Conservation (phyloP, 805 yeast genomes). For the Candida andamanensis region DNA sequence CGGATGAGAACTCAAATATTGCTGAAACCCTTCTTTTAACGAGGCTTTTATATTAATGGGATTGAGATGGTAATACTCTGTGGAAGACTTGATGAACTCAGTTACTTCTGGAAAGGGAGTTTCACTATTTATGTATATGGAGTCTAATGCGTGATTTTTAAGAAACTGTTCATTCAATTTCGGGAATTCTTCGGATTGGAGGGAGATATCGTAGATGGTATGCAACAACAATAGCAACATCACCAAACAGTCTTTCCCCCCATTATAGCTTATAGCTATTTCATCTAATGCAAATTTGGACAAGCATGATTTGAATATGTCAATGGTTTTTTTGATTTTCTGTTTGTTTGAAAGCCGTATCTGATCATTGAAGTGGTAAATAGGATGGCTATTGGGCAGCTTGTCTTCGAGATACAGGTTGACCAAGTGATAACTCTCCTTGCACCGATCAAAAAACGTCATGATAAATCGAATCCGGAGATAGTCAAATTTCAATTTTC, state of each 20-base stretch:
- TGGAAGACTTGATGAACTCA: constrained; percentile 56
- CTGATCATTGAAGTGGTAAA: not conserved
- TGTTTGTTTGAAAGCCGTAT: constrained; percentile 16
- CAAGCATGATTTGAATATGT: constrained; percentile 22
- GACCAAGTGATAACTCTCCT: constrained; percentile 29
- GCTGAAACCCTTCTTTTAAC: constrained; percentile 66
- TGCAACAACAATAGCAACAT: constrained; percentile 74
- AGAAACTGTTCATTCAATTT: constrained; percentile 12
- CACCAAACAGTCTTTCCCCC: constrained; percentile 95
- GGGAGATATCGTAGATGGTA: constrained; percentile 29
- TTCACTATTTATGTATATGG: constrained; percentile 74
- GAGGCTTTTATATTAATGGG: constrained; percentile 39
- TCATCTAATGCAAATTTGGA: constrained; percentile 35
- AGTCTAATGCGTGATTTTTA: constrained; percentile 36
- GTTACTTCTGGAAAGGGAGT: constrained; percentile 68
- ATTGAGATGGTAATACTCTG: constrained; percentile 49
- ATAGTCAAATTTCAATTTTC: too few relatives aligned
- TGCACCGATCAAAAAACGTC: constrained; percentile 16
- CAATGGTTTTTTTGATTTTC: constrained; percentile 23
- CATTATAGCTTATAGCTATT: constrained; percentile 82
- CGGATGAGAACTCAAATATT: constrained; percentile 50
- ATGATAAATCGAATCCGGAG: too few relatives aligned
- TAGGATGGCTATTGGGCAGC: constrained; percentile 12
- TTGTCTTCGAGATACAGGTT: constrained; percentile 24
- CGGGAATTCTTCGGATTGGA: not conserved